phyloP scores from a whole-genome alignment of 345 rosid genomes.

The Murraya koenigii region DNA sequence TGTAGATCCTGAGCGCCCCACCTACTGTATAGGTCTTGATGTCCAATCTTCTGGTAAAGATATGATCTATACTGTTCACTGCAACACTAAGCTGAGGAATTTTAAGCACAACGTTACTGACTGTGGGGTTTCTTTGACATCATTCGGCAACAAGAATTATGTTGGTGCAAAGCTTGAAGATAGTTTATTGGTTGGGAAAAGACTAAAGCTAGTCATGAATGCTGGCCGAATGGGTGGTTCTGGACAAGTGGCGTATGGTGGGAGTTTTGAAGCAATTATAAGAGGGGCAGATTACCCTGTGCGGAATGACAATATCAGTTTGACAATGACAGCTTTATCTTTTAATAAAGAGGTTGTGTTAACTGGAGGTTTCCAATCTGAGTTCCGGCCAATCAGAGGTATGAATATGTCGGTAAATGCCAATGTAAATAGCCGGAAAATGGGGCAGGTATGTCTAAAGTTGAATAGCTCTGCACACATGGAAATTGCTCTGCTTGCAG shows the following conservation, averaged over 20 bases:
- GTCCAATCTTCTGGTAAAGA: constrained; percentile 78
- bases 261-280: constrained; percentile 63
- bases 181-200: constrained; percentile 63
- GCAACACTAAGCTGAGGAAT: constrained; percentile 61
- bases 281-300: constrained; percentile 84
- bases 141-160: constrained; percentile 59
- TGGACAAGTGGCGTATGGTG: constrained; percentile 68
- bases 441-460: constrained; percentile 72
- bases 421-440: constrained; percentile 67
- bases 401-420: constrained; percentile 49
- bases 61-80: constrained; percentile 54
- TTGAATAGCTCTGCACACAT: constrained; percentile 66
- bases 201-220: constrained; percentile 59
- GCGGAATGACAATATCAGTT: constrained; percentile 51
- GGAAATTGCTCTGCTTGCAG: constrained; percentile 64
- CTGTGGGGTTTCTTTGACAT: constrained; percentile 62
- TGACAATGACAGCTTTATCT: constrained; percentile 65
- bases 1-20: constrained; percentile 43
- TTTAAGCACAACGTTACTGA: constrained; percentile 58
- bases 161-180: constrained; percentile 78
- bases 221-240: constrained; percentile 66
- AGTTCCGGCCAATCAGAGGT: constrained; percentile 54
- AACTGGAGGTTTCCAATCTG: constrained; percentile 69
- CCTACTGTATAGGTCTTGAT: constrained; percentile 63
- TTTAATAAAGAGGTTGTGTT: constrained; percentile 65